phyloP scores from a whole-genome alignment of 768 basidiomycete genomes.

The Auriscalpium microsporum region DNA sequence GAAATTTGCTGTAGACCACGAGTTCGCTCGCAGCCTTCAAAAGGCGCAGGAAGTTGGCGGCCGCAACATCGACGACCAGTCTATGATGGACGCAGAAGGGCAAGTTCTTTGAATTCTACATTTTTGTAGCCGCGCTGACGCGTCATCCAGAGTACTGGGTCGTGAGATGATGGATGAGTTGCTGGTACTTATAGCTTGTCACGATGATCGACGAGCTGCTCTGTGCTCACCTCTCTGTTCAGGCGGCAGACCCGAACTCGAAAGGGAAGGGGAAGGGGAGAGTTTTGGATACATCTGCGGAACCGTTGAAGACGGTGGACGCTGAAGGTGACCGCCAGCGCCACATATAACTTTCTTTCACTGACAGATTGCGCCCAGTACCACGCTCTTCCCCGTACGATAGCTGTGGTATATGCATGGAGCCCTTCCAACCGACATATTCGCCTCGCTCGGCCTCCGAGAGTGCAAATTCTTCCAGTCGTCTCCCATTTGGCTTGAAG shows the following conservation, averaged over 20 bases:
- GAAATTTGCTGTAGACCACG: constrained; percentile 27
- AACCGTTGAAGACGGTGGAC: too few relatives aligned
- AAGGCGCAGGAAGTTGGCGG: constrained; percentile 21
- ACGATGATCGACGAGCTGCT: too few relatives aligned
- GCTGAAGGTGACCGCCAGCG: too few relatives aligned
- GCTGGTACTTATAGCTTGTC: constrained; percentile 12
- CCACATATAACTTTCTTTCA: too few relatives aligned
- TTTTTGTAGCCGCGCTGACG: background rate
- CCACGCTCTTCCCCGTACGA: constrained; percentile 12
- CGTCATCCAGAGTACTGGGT: constrained; percentile 20
- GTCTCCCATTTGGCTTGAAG: constrained; percentile 26
- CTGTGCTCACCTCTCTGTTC: too few relatives aligned
- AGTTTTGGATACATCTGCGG: background rate
- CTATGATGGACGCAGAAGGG: constrained; percentile 18
- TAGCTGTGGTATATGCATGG: constrained; percentile 32
- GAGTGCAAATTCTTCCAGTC: constrained; percentile 27
- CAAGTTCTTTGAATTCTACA: background rate
- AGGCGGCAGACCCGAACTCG: constrained; percentile 24
- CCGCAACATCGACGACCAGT: constrained; percentile 17
- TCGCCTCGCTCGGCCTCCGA: constrained; percentile 26
- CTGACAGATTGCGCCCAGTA: too few relatives aligned
- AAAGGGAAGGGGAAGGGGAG: constrained; percentile 24
- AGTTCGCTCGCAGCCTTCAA: constrained; percentile 29
- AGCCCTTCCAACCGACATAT: constrained; percentile 27
- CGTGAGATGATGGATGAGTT: constrained; percentile 20